Conservation (phyloP, 2,329 filamentous ascomycete species). For the Verticillium zaregamsianum region DNA sequence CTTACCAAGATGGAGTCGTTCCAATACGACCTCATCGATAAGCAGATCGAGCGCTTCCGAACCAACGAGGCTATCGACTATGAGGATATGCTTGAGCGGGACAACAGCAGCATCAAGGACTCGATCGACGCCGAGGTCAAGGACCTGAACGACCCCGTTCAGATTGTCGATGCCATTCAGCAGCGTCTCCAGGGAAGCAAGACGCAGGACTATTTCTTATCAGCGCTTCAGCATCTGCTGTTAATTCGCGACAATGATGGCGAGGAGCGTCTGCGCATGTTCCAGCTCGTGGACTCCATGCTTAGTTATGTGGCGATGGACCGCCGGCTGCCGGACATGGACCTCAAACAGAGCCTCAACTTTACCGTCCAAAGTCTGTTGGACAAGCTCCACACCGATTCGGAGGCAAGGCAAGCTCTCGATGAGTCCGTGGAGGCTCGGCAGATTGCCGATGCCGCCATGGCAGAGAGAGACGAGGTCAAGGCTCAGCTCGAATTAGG, state of each 20-base stretch:
- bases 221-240: slow-evolving; percentile 89
- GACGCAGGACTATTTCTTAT: slow-evolving; percentile 93
- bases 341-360: slow-evolving; percentile 94
- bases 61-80: slow-evolving; percentile 97
- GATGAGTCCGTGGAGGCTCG: slow-evolving; percentile 89
- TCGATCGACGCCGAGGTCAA: slow-evolving; percentile 80
- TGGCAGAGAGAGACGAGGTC: slow-evolving; percentile 96
- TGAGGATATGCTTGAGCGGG: slow-evolving; percentile 90
- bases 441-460: slow-evolving; percentile 90
- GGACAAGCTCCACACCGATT: slow-evolving; percentile 94
- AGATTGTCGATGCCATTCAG: slow-evolving; percentile 93
- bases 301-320: slow-evolving; percentile 99
- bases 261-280: slow-evolving; percentile 90
- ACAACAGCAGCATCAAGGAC: slow-evolving; percentile 87
- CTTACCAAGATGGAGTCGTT: slow-evolving; percentile 96
- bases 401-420: slow-evolving; percentile 84
- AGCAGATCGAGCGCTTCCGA: slow-evolving; percentile 91
- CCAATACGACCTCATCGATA: slow-evolving; percentile 97
- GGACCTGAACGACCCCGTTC: slow-evolving; percentile 86
- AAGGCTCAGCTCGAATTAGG: slow-evolving; percentile 82
- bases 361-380: slow-evolving; percentile 95
- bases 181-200: slow-evolving; percentile 76
- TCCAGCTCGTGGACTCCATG: slow-evolving; percentile 98
- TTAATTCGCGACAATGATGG: slow-evolving; percentile 88
- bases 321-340: slow-evolving; percentile 88